Evolutionary conservation across 495 filamentous ascomycete genomes (phyloP), one percentile per base, ranked within the genome.

Genomic region (Platismatia glauca): DNA sequence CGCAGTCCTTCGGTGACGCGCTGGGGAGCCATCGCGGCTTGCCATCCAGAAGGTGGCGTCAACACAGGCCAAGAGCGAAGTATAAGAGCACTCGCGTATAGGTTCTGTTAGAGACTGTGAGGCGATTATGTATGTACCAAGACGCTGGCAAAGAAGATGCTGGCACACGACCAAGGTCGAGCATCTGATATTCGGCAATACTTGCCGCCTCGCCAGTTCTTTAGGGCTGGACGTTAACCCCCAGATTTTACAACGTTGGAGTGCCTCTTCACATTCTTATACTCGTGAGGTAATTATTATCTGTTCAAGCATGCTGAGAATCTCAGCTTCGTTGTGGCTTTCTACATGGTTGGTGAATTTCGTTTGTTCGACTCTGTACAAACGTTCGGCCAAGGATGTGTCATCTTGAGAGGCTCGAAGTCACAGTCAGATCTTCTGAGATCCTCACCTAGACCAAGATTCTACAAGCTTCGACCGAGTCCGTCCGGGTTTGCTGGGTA

Each of bases 11-110:
- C 61, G 59, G 41, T 64, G 68, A 58, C 59, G 66, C n/a, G 50
- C 53, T 44, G 62, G 56, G n/a, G 69, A 65, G 57, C 57, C 66
- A 70, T 71, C 48, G 37, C 58, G 66, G 53, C 60, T 64, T 38
- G 68, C 66, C 68, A 70, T 70, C 52, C 52, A 33, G 41, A n/a
- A 29, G 27, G 7, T 35, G 8, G 7, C 6, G 31, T 61, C n/a
- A 55, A n/a, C n/a, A 33, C 50, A 16, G 20, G 58, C 20, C 44
- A 34, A 41, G 37, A 20, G 13, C 7, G 24, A n/a, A 9, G 1
- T 39, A 55, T 35, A 24, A 15, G 16, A 48, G 35, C 43, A 13
- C 22, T 55, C 1, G 24, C 37, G 1, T 13, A 50, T 7, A 33
- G 29, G 15, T 9, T 7, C 20, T 33, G 5, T 2, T 18, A 8